A percentile compares a stretch with the other conserved stretches of the same genome.
Conservation (phyloP, 371 early-diverging fungal genomes). For the Mucor sp. region DNA sequence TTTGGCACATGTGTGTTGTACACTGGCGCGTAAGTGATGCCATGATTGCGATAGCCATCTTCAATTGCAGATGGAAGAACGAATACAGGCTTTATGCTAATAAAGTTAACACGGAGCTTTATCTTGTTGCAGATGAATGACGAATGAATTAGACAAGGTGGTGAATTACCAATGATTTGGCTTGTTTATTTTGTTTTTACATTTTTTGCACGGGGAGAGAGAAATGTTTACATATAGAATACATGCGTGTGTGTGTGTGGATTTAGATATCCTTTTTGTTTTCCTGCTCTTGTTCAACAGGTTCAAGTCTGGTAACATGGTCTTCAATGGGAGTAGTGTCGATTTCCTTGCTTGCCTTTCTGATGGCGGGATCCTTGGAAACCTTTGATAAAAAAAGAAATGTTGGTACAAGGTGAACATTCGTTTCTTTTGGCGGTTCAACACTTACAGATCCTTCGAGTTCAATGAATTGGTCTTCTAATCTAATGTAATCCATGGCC, state of each 20-base stretch:
- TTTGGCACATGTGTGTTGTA: too few species aligned
- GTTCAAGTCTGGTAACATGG: constrained; percentile 21
- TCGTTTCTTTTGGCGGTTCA: not conserved
- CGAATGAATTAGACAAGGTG: too few species aligned
- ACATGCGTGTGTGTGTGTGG: not conserved
- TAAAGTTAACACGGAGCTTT: too few species aligned
- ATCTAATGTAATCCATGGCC: constrained; percentile 23
- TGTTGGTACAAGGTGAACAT: not conserved
- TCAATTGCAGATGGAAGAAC: too few species aligned
- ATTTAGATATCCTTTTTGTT: constrained; percentile 18
- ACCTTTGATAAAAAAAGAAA: not conserved
- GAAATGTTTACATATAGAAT: not conserved
- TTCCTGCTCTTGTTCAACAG: constrained; percentile 19
- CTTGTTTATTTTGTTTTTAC: not conserved
- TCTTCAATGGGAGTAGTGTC: constrained; percentile 25
- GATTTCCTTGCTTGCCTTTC: constrained; percentile 12
- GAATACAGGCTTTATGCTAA: too few species aligned
- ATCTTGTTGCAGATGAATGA: too few species aligned
- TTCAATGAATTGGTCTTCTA: constrained; percentile 27
- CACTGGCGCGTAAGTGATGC: too few species aligned
- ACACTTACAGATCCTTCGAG: constrained; percentile 29
- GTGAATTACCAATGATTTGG: too few species aligned
- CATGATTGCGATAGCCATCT: too few species aligned
- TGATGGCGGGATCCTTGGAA: constrained; percentile 21
- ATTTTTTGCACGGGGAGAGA: not conserved